Percentiles rank a stretch among this genome's conserved stretches.
Evolutionary conservation across 805 yeast genomes (phyloP).

Genomic region (Candida vaughaniae): DNA sequence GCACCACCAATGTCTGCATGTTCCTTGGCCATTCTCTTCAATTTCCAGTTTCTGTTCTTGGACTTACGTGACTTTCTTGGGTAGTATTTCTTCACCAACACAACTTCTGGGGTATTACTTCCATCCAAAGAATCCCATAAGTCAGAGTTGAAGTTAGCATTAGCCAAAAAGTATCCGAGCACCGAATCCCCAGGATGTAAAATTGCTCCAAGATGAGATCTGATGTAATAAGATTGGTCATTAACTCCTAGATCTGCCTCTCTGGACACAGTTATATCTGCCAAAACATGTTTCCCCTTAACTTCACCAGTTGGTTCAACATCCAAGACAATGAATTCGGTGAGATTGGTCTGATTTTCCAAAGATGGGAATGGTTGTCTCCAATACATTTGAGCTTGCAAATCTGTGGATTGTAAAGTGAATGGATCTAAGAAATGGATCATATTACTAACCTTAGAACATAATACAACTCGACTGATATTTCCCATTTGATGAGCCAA

Average conservation of each 20-base stretch:
- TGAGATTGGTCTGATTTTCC: slow-evolving; percentile 70
- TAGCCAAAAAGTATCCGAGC: slow-evolving; percentile 83
- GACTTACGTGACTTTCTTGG: slow-evolving; percentile 72
- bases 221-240: slow-evolving; percentile 76
- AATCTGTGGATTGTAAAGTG: slow-evolving; percentile 74
- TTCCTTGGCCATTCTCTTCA: slow-evolving; percentile 97
- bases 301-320: slow-evolving; percentile 88
- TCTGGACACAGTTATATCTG: slow-evolving; percentile 90
- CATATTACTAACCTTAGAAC: slow-evolving; percentile 79
- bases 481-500: slow-evolving; percentile 82
- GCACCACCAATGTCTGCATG: slow-evolving; percentile 84
- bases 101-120: slow-evolving; percentile 76
- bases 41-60: slow-evolving; percentile 83
- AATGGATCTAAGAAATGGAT: slow-evolving; percentile 85
- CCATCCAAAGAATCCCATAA: slow-evolving; percentile 70
- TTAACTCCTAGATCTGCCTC: slow-evolving; percentile 84
- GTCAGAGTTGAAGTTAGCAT: slow-evolving; percentile 86
- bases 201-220: slow-evolving; percentile 92
- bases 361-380: slow-evolving; percentile 76
- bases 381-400: slow-evolving; percentile 74
- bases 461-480: slow-evolving; percentile 76
- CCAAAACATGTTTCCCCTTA: slow-evolving; percentile 75
- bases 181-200: slow-evolving; percentile 96
- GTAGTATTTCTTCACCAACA: slow-evolving; percentile 85
- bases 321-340: slow-evolving; percentile 87